phyloP scores from a whole-genome alignment of 2,329 filamentous ascomycete species.

The Phyllosticta paracitricarpa region DNA sequence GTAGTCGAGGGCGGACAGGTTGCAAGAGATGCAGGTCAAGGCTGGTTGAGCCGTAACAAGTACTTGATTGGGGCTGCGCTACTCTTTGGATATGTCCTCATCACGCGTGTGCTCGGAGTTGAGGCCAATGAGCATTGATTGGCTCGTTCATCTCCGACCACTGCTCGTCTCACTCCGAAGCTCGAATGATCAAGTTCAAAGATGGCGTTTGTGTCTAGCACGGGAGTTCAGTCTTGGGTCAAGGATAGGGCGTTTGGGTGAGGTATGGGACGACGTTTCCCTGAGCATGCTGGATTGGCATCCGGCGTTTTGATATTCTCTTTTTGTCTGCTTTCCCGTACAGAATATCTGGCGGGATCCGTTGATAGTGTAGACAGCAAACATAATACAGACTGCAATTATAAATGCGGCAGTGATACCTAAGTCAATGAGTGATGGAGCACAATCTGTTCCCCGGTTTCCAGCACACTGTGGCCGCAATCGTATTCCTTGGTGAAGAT shows the following conservation, averaged over 20 bases:
- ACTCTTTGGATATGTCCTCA: conserved; percentile 73
- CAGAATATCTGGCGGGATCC: neutral
- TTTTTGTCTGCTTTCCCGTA: neutral
- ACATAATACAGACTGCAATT: neutral
- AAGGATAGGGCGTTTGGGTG: neutral
- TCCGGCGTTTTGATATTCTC: neutral
- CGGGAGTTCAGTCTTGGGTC: neutral
- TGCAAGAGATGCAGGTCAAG: conserved; percentile 65
- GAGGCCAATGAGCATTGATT: conserved; percentile 13
- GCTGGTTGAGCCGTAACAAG: conserved; percentile 76
- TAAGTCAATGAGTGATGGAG: too few relatives aligned
- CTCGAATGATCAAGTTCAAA: neutral
- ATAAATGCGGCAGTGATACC: too few relatives aligned
- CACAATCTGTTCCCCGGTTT: too few relatives aligned
- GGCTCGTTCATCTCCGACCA: neutral
- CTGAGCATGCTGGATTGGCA: neutral
- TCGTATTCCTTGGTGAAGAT: too few relatives aligned
- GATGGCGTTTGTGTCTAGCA: neutral
- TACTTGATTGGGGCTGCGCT: conserved; percentile 58
- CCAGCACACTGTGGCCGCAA: too few relatives aligned
- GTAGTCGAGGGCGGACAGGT: conserved; percentile 73
- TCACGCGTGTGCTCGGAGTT: conserved; percentile 62
- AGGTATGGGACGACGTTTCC: neutral
- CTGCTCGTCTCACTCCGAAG: neutral
- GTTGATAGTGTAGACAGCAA: neutral